Base-by-base conservation (phyloP, 805 yeast genomes). In the Nakazawaea anatomiae region DNA sequence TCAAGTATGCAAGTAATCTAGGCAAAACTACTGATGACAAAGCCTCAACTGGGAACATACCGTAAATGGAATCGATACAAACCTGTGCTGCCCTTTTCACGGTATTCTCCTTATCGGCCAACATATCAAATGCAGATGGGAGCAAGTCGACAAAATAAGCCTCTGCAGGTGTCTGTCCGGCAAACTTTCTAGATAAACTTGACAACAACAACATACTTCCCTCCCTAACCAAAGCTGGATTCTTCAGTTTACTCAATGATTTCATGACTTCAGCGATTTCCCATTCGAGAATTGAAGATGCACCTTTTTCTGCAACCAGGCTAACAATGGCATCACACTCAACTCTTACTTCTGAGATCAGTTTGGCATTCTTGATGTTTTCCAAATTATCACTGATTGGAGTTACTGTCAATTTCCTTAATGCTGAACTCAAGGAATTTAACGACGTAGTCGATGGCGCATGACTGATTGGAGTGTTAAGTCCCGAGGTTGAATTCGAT, bases 31-130 rank as follows among this genome's bases (percentile, higher is more conserved):
- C 77, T n/a, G 89, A 74, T 1, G 90, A 82, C 50, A 85, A 75
- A 1, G 94, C 91, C 68, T 89, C 96, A 12, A 78, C 72, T 43
- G 96, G 90, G 71, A 78, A 86, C 55, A 80, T 70, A 7, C 83
- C 85, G 58, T 82, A 78, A 39, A 90, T 69, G 14, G 89, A 69
- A 60, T 87, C 94, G 42, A 82, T 70, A 9, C 96, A 85, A 43
- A 80, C 71, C 66, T 84, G 89, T n/a, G 96, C 96, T 39, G 95
- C 85, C 64, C 95, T 82, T 65, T 83, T 82, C 43, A 92, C 94
- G 46, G 83, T 79, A 64, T 80, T 85, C 61, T 92, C 98, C 69
- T 92, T 94, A 61, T 94, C 98, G 46, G 92, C 82, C 52, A 81
- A 74, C 40, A 82, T 72, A 61, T 90, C 96, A 47, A 85, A 78